Base-by-base conservation (phyloP, 495 filamentous ascomycete genomes). In the Extremus antarcticus region DNA sequence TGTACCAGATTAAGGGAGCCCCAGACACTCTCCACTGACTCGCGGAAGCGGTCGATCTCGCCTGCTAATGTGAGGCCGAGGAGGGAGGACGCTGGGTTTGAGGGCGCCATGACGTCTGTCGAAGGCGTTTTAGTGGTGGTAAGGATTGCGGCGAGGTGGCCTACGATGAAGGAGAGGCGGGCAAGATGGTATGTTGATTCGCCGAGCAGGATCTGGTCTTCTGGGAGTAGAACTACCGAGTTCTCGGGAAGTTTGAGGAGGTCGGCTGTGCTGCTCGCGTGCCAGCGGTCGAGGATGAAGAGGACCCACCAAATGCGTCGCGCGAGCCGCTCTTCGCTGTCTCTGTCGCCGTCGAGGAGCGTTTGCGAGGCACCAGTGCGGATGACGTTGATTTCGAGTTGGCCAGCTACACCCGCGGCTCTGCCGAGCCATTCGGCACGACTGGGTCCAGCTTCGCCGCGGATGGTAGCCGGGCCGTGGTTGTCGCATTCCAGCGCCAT, bases 301-400 rank as follows among this genome's bases (percentile, higher is more conserved):
- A 92, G 67, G 0, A 81, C 77, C 69, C 84, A 87, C 85, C 87
- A 94, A 47, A 79, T 79, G 38, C 87, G 78, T 53, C 87, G 70
- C 1, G 77, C 78, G 23, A 91, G 74, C 25, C 82, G 82, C 49
- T 85, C 80, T 50, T 86, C 82, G 8, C 84, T 83, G 65, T 90
- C 84, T 3, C 74, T 57, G 65, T 89, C 85, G n/a, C 59, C 59
- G 40, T 51, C 70, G 55, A 20, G 73, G 69, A 16, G 53, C 35
- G 25, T 65, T 23, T 47, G 45, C 63, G 66, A 35, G 56, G 63
- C 35, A 19, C 47, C 35, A 35, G 29, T 35, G 15, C 51, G 47
- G 15, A 61, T 54, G 15, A 63, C 25, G 59, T 82, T 73, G 51
- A 86, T 69, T 52, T 76, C 77, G 65, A 86, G 72, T 3, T 71